phyloP scores from a whole-genome alignment of 768 basidiomycete species.

The Russula brevipes region DNA sequence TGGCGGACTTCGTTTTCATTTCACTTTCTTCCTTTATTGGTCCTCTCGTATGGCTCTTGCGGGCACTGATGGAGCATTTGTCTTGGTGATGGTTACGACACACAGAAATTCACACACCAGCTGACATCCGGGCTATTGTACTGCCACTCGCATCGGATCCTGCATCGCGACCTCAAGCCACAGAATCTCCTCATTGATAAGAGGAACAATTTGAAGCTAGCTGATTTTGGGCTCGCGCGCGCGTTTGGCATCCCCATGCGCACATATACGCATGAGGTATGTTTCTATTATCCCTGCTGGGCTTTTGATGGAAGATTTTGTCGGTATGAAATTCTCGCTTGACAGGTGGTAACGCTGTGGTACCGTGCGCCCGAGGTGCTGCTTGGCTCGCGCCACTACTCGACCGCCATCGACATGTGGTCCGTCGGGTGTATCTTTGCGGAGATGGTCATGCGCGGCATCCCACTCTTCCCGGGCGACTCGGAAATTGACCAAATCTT shows the following conservation, averaged over 20 bases:
- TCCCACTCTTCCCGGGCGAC: constrained; percentile 94
- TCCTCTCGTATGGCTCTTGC: neutral
- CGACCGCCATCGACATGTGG: constrained; percentile 99
- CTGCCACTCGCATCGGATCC: constrained; percentile 51
- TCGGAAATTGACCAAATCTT: constrained; percentile 99
- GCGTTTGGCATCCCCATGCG: constrained; percentile 95
- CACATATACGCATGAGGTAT: constrained; percentile 98
- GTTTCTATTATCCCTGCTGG: constrained; percentile 23
- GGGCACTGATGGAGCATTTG: constrained; percentile 2
- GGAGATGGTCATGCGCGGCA: constrained; percentile 92
- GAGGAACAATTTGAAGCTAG: constrained; percentile 49
- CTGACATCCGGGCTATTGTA: constrained; percentile 81
- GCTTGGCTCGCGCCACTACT: constrained; percentile 92
- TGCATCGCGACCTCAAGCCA: constrained; percentile 54
- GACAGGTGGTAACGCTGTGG: constrained; percentile 97
- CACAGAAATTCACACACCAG: constrained; percentile 93
- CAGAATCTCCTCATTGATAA: constrained; percentile 53
- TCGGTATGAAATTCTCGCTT: neutral
- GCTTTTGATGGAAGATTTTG: neutral
- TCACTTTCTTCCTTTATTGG: neutral
- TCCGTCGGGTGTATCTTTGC: constrained; percentile 99
- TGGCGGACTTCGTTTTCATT: neutral
- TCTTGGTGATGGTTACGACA: constrained; percentile 14
- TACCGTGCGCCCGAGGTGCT: constrained; percentile 98
- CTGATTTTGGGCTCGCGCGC: constrained; percentile 53